phyloP scores from a whole-genome alignment of 495 filamentous ascomycete species.

The Bombardia bombarda region DNA sequence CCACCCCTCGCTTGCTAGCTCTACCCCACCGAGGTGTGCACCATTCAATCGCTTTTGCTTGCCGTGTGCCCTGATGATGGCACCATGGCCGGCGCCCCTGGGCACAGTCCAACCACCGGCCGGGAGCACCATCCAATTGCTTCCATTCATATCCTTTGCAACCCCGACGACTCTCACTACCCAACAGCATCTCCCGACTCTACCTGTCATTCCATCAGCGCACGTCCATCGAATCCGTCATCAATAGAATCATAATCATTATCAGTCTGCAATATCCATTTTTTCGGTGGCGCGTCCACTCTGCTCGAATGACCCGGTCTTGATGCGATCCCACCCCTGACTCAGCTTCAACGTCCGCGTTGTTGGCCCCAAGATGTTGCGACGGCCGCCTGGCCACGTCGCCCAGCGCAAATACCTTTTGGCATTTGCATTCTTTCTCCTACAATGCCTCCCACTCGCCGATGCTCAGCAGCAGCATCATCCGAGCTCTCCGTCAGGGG shows the following conservation, averaged over 20 bases:
- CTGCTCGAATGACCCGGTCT: constrained; percentile 1
- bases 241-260: not conserved
- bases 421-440: constrained; percentile 41
- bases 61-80: no score
- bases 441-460: constrained; percentile 44
- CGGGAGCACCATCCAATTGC: constrained; percentile 12
- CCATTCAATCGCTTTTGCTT: no score
- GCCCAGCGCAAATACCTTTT: constrained; percentile 38
- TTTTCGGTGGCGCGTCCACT: not conserved
- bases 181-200: not conserved
- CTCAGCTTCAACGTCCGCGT: constrained; percentile 21
- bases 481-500: constrained; percentile 23
- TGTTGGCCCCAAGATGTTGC: constrained; percentile 45
- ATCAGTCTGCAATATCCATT: not conserved
- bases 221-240: not conserved
- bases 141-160: constrained; percentile 20
- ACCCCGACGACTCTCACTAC: no score
- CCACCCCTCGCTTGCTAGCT: no score
- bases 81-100: no score
- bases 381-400: constrained; percentile 48
- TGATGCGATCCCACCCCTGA: constrained; percentile 18
- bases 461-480: constrained; percentile 54
- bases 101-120: constrained; percentile 14
- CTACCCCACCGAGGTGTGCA: not conserved
- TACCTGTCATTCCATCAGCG: not conserved